Evolutionary conservation across 73 alveolate species (phyloP).

Genomic region (Vitrella brassicaformis): DNA sequence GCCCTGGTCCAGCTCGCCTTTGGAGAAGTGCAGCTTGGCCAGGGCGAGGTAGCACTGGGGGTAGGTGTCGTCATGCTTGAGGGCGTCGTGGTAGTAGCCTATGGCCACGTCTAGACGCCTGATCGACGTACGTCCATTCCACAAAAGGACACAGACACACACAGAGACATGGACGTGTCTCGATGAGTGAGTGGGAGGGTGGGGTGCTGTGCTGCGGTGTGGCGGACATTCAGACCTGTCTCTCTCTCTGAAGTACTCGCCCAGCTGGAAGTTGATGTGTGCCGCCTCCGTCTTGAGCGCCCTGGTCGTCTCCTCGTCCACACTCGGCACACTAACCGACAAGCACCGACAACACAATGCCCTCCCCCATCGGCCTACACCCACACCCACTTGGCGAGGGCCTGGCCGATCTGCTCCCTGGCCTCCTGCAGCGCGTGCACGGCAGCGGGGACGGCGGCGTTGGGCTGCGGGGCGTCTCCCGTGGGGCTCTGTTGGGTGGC

Average conservation of each 20-base stretch:
- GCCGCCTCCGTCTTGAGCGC: constrained; percentile 35
- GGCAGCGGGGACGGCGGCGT: not conserved
- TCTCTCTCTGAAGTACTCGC: constrained; percentile 47
- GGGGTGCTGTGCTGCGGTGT: no score
- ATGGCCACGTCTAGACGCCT: constrained; percentile 26
- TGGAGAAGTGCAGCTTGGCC: constrained; percentile 42
- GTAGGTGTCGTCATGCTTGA: constrained; percentile 37
- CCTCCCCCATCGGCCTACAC: no score
- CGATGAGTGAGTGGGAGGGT: no score
- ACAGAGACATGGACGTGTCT: no score
- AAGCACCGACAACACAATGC: no score
- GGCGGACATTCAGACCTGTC: constrained; percentile 19
- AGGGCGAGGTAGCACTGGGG: constrained; percentile 40
- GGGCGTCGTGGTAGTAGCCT: constrained; percentile 33
- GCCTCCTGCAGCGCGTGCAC: not conserved
- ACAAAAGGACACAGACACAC: no score
- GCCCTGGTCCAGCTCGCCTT: constrained; percentile 53
- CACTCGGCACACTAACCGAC: no score
- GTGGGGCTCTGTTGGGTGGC: not conserved
- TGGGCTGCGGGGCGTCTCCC: no score
- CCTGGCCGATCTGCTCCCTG: not conserved
- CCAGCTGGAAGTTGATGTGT: constrained; percentile 46
- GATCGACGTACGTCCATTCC: no score
- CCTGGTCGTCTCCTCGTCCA: not conserved
- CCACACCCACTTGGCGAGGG: not conserved